Base-by-base conservation (phyloP, 148 eudicot species). In the Chenopodium quinoa region DNA sequence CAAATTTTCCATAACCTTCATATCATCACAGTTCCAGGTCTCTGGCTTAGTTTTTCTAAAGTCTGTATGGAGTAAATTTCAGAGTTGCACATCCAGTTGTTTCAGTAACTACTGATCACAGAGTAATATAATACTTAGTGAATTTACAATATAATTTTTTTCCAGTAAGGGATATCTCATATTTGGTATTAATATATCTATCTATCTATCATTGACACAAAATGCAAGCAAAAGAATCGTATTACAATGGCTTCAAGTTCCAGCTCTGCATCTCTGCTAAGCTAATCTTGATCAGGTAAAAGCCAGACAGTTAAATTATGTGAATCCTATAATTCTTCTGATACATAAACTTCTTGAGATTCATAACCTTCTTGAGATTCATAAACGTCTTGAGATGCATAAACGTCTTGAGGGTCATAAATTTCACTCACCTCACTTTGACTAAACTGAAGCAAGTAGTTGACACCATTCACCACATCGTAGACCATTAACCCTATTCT, bases 401-500 rank as follows among this genome's bases (percentile, higher is more conserved):
- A 83, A 12, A 44, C 75, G 44, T 29, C 54, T 60, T 32, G 34
- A 22, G 85, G 32, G 73, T 85, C 92, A 73, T 70, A 82, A 11
- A 52, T 22, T 48, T 69, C 66, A 70, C 62, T 77, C 76, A 80
- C 82, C 71, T 70, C 88, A 7, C 50, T 75, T 71, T 88, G 87
- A 70, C 60, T 70, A 78, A 89, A 77, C 37, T 87, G 81, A 80
- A 92, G 82, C 86, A 94, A 78, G 86, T 70, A 83, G 34, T 87
- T 81, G 12, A 90, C 85, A 63, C 94, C 97, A 82, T 84, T 91
- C 17, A 89, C 86, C 44, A 94, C 92, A 86, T 94, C 98, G 68
- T 90, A 94, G 4, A 82, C 90, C 98, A 94, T 92, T 58, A 92
- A 73, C 50, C 94, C 98, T 9, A 94, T 86, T 85, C 98, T 88